Evolutionary conservation across 805 yeast genomes (phyloP).

Genomic region (Babjeviella inositovora): DNA sequence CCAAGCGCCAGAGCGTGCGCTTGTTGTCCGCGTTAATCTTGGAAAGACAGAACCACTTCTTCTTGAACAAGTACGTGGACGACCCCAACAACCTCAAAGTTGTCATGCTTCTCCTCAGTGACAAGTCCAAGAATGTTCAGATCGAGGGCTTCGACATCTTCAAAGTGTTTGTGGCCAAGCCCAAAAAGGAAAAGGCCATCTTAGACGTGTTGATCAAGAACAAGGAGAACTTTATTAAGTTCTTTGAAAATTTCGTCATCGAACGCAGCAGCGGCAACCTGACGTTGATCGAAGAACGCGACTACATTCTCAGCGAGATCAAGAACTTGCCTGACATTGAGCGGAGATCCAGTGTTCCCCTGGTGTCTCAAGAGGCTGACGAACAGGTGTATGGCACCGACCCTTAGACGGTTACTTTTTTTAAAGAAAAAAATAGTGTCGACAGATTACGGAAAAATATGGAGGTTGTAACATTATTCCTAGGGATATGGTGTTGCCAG

Average conservation of each 20-base stretch:
- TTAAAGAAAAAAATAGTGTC: no score
- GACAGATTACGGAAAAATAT: no score
- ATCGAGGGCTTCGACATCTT: slow-evolving; percentile 85
- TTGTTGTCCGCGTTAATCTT: slow-evolving; percentile 59
- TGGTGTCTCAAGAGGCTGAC: no score
- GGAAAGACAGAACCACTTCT: slow-evolving; percentile 49
- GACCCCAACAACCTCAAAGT: slow-evolving; percentile 73
- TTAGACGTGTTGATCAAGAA: slow-evolving; percentile 74
- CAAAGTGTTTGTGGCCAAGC: slow-evolving; percentile 93
- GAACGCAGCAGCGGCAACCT: slow-evolving; percentile 46
- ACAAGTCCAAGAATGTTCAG: slow-evolving; percentile 80
- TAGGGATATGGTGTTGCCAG: no score
- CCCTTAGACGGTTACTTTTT: no score
- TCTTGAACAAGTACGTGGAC: slow-evolving; percentile 66
- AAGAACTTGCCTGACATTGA: slow-evolving; percentile 61
- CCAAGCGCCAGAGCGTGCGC: slow-evolving; percentile 79
- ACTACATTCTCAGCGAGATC: slow-evolving; percentile 63
- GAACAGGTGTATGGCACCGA: no score
- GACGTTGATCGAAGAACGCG: slow-evolving; percentile 61
- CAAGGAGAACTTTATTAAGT: slow-evolving; percentile 56
- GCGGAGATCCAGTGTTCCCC: no score
- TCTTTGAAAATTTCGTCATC: slow-evolving; percentile 50
- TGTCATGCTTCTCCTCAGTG: slow-evolving; percentile 75
- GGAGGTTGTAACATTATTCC: no score
- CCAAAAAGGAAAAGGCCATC: slow-evolving; percentile 69